Conservation (phyloP, 2,329 filamentous ascomycete species). For the Diaporthe sp. region DNA sequence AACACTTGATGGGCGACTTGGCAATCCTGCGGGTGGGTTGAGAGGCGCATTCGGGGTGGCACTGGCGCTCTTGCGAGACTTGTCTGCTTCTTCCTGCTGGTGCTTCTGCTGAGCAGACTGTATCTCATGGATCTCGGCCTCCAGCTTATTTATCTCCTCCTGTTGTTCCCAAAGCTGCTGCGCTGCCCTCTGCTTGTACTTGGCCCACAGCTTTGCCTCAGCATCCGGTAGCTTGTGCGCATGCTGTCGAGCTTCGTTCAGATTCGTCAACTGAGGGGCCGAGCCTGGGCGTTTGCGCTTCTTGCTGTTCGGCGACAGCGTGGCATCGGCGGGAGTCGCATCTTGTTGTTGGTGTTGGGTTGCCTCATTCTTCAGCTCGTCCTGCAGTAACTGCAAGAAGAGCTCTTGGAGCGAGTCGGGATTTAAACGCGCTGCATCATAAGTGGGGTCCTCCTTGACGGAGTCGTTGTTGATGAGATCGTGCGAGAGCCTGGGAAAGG, state of each 20-base stretch:
- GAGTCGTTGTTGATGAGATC: slow-evolving; percentile 80
- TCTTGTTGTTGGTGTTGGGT: slow-evolving; percentile 15
- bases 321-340: slow-evolving; percentile 53
- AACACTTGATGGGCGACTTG: slow-evolving; percentile 33
- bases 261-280: slow-evolving; percentile 64
- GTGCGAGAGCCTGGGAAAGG: slow-evolving; percentile 57
- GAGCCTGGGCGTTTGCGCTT: slow-evolving; percentile 82
- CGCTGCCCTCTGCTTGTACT: slow-evolving; percentile 79
- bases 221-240: slow-evolving; percentile 77
- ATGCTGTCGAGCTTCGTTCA: slow-evolving; percentile 76
- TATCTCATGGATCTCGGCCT: slow-evolving; percentile 76
- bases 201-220: slow-evolving; percentile 79
- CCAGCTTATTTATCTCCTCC: slow-evolving; percentile 71
- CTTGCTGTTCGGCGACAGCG: slow-evolving; percentile 68
- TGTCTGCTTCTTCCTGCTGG: slow-evolving; percentile 48
- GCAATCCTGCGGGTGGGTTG: background rate
- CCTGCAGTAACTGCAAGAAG: slow-evolving; percentile 81
- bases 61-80: slow-evolving; percentile 37
- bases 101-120: slow-evolving; percentile 60
- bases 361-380: slow-evolving; percentile 73
- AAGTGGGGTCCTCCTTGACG: slow-evolving; percentile 77
- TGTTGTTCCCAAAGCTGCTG: slow-evolving; percentile 82
- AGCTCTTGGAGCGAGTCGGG: slow-evolving; percentile 84
- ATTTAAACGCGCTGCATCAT: slow-evolving; percentile 79
- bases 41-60: slow-evolving; percentile 26